phyloP scores from a whole-genome alignment of 805 yeast genomes.

The Schwanniomyces polymorphus region DNA sequence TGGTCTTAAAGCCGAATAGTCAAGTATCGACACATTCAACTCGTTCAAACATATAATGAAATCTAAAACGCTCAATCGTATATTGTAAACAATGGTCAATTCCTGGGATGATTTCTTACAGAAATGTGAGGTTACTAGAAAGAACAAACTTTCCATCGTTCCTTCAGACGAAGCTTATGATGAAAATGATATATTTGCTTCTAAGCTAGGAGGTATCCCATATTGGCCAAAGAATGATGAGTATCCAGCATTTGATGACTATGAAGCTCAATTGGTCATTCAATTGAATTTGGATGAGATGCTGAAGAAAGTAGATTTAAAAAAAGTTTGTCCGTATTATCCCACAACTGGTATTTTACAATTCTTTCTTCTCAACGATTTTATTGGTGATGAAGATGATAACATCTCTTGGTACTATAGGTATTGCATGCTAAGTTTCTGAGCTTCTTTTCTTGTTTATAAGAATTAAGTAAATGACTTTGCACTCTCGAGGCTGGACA shows the following conservation, averaged over 20 bases:
- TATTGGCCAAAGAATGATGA: background rate
- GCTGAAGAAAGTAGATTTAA: constrained; percentile 1
- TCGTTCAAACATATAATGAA: too few species aligned
- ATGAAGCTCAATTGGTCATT: background rate
- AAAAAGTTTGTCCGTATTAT: background rate
- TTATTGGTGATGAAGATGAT: background rate
- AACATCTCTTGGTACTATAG: background rate
- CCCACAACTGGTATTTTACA: background rate
- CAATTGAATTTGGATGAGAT: background rate
- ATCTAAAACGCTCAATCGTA: too few species aligned
- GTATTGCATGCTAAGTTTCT: background rate
- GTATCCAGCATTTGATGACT: background rate
- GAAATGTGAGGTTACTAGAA: background rate
- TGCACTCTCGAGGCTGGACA: background rate
- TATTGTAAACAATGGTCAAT: background rate
- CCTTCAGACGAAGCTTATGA: background rate
- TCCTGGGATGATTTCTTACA: background rate
- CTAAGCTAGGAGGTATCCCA: background rate
- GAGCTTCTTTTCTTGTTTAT: too few species aligned
- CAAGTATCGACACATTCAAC: too few species aligned
- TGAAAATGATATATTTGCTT: background rate
- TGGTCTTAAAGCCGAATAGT: too few species aligned
- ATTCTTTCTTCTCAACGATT: background rate
- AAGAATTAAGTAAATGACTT: background rate
- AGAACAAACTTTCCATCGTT: background rate